These are phyloP conservation scores for Colletotrichum viniferum DNA, from an alignment of 2,329 filamentous ascomycete species.

Conservation along the genomic window DNA sequence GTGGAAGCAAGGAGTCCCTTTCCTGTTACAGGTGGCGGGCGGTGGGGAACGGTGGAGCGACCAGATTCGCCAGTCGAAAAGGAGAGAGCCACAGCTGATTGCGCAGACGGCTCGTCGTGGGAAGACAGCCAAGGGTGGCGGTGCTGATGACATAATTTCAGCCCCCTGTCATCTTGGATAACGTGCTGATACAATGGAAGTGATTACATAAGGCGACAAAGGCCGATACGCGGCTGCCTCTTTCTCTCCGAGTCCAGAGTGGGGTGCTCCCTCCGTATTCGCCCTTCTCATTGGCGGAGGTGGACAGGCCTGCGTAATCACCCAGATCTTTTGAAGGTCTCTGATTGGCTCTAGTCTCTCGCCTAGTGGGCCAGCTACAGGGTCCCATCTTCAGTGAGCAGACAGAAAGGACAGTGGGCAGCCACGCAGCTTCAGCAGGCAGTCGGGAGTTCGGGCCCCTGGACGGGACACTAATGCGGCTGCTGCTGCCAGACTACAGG, in stretches of 20 bases:
- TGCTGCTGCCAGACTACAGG: not conserved
- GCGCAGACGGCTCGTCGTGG: not conserved
- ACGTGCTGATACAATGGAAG: not conserved
- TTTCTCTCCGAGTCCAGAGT: not conserved
- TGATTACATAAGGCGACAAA: not conserved
- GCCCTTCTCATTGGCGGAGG: not conserved
- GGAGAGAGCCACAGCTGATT: not conserved
- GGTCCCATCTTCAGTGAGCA: not conserved
- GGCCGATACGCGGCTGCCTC: not conserved
- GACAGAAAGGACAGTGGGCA: not conserved
- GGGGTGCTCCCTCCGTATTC: not conserved
- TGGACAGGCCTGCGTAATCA: not conserved
- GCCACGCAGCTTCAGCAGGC: not conserved
- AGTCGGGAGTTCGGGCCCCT: not conserved
- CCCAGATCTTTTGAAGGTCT: not conserved
- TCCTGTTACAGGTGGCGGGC: not conserved
- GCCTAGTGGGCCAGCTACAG: not conserved
- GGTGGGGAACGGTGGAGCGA: not conserved
- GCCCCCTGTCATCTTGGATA: not conserved
- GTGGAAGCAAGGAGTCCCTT: not conserved
- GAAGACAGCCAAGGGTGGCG: not conserved
- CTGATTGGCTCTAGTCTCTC: not conserved
- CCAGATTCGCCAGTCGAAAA: not conserved
- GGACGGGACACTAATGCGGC: not conserved
- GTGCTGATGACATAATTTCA: conserved; percentile 16